Percentiles rank a stretch among this genome's conserved stretches.
Conservation (phyloP, 331 rosid species). For the Cydonia oblonga region DNA sequence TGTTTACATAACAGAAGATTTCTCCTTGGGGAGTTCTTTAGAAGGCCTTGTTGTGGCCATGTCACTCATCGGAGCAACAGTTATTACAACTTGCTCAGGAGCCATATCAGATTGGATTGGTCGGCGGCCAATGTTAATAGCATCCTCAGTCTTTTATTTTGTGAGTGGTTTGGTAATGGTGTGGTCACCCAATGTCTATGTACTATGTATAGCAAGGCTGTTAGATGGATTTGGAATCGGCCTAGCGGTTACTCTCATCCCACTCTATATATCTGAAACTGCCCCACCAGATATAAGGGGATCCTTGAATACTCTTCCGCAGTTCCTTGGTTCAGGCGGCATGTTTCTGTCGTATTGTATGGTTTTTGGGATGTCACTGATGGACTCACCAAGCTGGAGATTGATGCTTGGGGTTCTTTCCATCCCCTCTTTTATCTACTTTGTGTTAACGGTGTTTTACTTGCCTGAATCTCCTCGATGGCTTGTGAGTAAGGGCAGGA, state of each 20-base stretch:
- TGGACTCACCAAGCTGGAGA: constrained; percentile 44
- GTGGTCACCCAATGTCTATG: constrained; percentile 79
- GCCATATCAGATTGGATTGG: constrained; percentile 63
- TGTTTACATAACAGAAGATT: constrained; percentile 62
- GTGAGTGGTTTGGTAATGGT: constrained; percentile 67
- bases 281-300: constrained; percentile 92
- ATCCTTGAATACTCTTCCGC: constrained; percentile 74
- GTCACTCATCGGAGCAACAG: constrained; percentile 75
- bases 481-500: constrained; percentile 87
- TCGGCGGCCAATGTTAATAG: constrained; percentile 68
- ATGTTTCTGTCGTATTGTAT: constrained; percentile 77
- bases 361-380: constrained; percentile 66
- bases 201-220: constrained; percentile 58
- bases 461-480: constrained; percentile 97
- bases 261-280: constrained; percentile 76
- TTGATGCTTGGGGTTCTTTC: constrained; percentile 59
- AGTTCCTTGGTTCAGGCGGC: constrained; percentile 82
- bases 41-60: constrained; percentile 94
- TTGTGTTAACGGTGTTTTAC: constrained; percentile 56
- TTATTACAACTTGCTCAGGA: constrained; percentile 70
- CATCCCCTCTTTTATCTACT: constrained; percentile 56
- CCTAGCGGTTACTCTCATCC: constrained; percentile 79
- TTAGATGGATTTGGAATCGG: constrained; percentile 90
- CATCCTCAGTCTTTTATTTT: constrained; percentile 57
- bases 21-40: constrained; percentile 31